Base-by-base conservation (phyloP, 176 grass and related monocot genomes). In the Rhipidocladum racemiflorum region DNA sequence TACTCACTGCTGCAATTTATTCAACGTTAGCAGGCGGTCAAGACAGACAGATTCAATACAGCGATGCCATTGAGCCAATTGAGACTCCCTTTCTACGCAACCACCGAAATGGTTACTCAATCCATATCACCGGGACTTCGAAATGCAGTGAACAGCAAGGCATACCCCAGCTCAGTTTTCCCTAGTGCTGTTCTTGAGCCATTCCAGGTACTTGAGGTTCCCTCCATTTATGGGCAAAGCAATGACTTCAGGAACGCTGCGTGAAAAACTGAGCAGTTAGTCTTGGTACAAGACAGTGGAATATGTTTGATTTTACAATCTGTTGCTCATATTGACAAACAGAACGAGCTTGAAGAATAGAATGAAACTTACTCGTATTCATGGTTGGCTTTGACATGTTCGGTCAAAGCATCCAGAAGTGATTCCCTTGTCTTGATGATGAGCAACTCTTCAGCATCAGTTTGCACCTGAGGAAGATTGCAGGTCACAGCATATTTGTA, bases 311-410 rank as follows among this genome's bases (percentile, higher is more conserved):
- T 21, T 20, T 17, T 10, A 70, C 28, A 36, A 68, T 15, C 1
- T 16, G 12, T 23, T 40, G 4, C 62, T 24, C 16, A 9, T 43
- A 34, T 4, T 35, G 7, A 65, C 16, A 83, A 30, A 35, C 15
- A 55, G 5, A 17, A 20, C 0, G 4, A 69, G 24, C 4, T 32
- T 8, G n/a, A 70, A 10, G 46, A 55, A 61, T 20, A 61, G 35
- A 25, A 78, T 6, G 28, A 32, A 82, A 80, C 92, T 78, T 92
- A 92, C 92, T 97, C 92, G 4, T 97, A 97, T 75, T 94, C 94
- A 91, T 97, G 92, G 70, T 97, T 97, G 65, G 94, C 66, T 78
- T 97, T 97, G 49, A 97, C 95, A 72, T 97, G 92, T 68, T 91
- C 92, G 10, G 88, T 94, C 45, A 97, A 85, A 21, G 88, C 81